These are phyloP conservation scores for Letharia lupina DNA, from an alignment of 495 filamentous ascomycete genomes.

Conservation along the genomic window DNA sequence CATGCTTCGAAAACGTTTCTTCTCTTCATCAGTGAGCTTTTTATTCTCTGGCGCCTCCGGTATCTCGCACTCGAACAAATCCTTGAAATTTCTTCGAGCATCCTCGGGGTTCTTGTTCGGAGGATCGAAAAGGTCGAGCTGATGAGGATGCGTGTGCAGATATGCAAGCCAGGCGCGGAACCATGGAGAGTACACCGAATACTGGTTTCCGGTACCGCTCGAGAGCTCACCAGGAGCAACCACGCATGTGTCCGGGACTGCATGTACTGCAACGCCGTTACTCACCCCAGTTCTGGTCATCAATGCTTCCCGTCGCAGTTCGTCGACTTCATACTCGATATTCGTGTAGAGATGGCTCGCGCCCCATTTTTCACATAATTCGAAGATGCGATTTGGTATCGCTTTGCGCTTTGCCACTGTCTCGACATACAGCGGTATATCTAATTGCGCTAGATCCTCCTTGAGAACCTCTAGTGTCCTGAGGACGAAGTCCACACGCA, in stretches of 20 bases:
- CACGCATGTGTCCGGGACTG: slow-evolving; percentile 72
- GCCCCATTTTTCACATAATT: slow-evolving; percentile 63
- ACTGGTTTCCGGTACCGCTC: slow-evolving; percentile 63
- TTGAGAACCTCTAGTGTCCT: slow-evolving; percentile 58
- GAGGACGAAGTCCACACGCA: slow-evolving; percentile 72
- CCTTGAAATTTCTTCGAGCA: slow-evolving; percentile 43
- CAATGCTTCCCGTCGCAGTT: slow-evolving; percentile 57
- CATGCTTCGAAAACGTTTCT: slow-evolving; percentile 44
- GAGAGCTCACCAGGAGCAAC: slow-evolving; percentile 61
- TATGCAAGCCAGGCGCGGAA: slow-evolving; percentile 66
- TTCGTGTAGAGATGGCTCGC: slow-evolving; percentile 54
- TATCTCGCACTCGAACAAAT: slow-evolving; percentile 56
- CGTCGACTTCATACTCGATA: slow-evolving; percentile 54
- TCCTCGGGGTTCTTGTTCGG: slow-evolving; percentile 53
- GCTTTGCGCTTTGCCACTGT: slow-evolving; percentile 56
- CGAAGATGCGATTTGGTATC: slow-evolving; percentile 56
- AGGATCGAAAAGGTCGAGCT: slow-evolving; percentile 50
- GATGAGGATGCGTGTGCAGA: slow-evolving; percentile 56
- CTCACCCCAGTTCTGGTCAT: slow-evolving; percentile 52
- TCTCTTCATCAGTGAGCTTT: slow-evolving; percentile 49
- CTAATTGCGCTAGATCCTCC: slow-evolving; percentile 54
- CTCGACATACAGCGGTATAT: slow-evolving; percentile 75
- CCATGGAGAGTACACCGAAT: slow-evolving; percentile 80
- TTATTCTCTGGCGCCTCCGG: slow-evolving; percentile 61
- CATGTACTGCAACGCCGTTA: slow-evolving; percentile 53